These are phyloP conservation scores for Trametes maxima DNA, from an alignment of 768 basidiomycete genomes.

Conservation along the genomic window DNA sequence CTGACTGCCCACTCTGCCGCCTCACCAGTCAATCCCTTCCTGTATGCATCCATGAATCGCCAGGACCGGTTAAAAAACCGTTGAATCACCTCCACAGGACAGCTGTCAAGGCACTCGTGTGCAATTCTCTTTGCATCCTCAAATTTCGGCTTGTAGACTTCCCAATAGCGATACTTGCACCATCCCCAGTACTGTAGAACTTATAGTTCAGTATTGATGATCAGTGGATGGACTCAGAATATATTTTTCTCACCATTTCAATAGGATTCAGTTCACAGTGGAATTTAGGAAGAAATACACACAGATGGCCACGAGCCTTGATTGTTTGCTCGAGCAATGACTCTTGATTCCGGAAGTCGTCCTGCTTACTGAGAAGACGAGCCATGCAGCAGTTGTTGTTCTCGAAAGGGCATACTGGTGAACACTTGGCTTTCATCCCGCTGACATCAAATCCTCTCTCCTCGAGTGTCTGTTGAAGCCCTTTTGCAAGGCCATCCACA, in stretches of 20 bases:
- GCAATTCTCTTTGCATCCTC: conserved; percentile 35
- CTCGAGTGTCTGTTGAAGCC: conserved; percentile 37
- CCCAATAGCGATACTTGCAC: conserved; percentile 39
- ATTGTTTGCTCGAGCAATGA: conserved; percentile 36
- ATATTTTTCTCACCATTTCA: conserved; percentile 39
- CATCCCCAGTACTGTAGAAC: conserved; percentile 37
- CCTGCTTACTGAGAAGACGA: conserved; percentile 40
- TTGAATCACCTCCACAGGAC: conserved; percentile 40
- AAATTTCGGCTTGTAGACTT: conserved; percentile 37
- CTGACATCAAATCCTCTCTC: conserved; percentile 44
- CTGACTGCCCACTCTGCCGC: conserved; percentile 43
- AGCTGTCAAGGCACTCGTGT: conserved; percentile 35
- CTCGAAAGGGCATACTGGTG: too few relatives aligned
- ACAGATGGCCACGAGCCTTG: conserved; percentile 34
- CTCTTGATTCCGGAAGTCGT: conserved; percentile 42
- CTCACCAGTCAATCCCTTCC: conserved; percentile 37
- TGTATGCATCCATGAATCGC: conserved; percentile 41
- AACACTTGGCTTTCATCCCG: conserved; percentile 39
- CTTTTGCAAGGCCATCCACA: conserved; percentile 26
- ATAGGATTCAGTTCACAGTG: conserved; percentile 52
- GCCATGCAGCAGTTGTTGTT: conserved; percentile 41
- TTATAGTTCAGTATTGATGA: not conserved
- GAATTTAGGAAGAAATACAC: too few relatives aligned
- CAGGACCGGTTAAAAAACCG: conserved; percentile 41
- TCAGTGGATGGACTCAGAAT: not conserved